These are phyloP conservation scores for Picea sitchensis DNA, from an alignment of 75 land plant species.

Conservation along the genomic window DNA sequence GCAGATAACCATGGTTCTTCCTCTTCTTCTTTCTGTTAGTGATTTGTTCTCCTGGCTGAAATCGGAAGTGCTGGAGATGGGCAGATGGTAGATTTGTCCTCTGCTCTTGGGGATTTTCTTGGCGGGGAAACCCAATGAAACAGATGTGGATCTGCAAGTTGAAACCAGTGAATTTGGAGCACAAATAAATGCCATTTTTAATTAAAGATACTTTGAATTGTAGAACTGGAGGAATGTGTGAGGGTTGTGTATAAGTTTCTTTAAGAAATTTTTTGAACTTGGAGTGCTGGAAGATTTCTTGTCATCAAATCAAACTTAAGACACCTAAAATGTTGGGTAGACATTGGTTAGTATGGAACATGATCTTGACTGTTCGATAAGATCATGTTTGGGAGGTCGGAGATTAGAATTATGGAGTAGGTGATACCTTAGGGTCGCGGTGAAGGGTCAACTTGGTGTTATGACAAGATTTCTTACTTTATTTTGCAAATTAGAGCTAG, in stretches of 20 bases:
- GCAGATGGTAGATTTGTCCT: constrained; percentile 12
- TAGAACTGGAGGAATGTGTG: neutral
- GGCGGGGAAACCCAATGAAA: neutral
- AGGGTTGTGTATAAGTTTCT: neutral
- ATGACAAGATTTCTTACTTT: no score
- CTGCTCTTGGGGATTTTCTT: neutral
- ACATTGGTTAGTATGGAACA: no score
- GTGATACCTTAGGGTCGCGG: no score
- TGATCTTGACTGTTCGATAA: no score
- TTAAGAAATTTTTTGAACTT: neutral
- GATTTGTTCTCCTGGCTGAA: constrained; percentile 15
- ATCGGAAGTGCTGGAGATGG: constrained; percentile 1
- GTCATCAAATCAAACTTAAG: no score
- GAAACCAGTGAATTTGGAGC: constrained; percentile 1
- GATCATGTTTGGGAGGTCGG: no score
- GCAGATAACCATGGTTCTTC: constrained; percentile 2
- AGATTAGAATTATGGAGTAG: no score
- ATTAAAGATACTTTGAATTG: neutral
- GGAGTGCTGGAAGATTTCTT: neutral
- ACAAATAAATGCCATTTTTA: constrained; percentile 6
- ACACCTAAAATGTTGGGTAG: no score
- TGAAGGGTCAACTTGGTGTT: no score
- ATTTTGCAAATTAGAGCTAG: no score
- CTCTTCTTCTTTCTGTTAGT: neutral
- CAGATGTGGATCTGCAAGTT: neutral